Evolutionary conservation across 148 eudicot genomes (phyloP).

Genomic region (Diospyros kaki): DNA sequence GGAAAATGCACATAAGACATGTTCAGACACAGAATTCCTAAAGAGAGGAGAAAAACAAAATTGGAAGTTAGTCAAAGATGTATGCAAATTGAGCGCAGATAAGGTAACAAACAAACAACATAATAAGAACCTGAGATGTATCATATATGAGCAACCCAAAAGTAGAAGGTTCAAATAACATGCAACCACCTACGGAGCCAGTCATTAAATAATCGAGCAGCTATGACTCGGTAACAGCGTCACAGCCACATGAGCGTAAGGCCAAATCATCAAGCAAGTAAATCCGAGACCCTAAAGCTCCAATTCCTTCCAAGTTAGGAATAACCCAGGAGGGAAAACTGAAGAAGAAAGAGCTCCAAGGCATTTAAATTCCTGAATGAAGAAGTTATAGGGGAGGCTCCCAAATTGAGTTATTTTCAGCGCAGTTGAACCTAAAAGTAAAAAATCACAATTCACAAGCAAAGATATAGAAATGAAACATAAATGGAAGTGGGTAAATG

Average conservation of each 20-base stretch:
- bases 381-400: background rate
- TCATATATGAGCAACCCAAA: background rate
- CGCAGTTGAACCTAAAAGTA: background rate
- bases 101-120: background rate
- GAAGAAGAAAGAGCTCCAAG: background rate
- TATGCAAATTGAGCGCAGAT: background rate
- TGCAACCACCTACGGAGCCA: background rate
- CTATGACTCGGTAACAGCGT: no score
- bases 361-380: background rate
- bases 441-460: background rate
- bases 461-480: constrained; percentile 6
- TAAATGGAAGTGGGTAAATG: constrained; percentile 8
- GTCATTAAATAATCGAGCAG: background rate
- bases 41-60: background rate
- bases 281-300: background rate
- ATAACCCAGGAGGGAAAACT: background rate
- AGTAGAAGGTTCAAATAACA: background rate
- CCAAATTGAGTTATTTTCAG: background rate
- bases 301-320: constrained; percentile 2
- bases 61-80: background rate
- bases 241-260: background rate
- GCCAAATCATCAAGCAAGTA: constrained; percentile 1
- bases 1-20: background rate
- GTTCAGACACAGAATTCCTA: background rate
- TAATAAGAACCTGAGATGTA: background rate